These are phyloP conservation scores for Yamadazyma sp. DNA, from an alignment of 805 yeast species.

Conservation along the genomic window DNA sequence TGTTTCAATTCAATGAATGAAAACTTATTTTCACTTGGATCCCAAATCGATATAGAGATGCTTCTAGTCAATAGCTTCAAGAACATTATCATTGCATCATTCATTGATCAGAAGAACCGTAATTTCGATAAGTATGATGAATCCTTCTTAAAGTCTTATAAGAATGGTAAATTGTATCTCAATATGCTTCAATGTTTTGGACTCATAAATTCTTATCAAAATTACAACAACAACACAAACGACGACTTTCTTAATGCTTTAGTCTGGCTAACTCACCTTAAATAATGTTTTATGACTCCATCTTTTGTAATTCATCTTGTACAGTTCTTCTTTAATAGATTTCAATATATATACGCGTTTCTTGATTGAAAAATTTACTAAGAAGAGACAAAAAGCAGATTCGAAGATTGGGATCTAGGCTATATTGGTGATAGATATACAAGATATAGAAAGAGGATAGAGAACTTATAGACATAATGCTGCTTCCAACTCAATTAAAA, in stretches of 20 bases:
- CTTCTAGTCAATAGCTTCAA: slow-evolving; percentile 25
- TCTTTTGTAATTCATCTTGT: no score
- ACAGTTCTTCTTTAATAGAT: no score
- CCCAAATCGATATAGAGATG: slow-evolving; percentile 24
- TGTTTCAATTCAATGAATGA: slow-evolving; percentile 26
- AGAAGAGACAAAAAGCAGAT: no score
- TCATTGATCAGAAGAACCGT: slow-evolving; percentile 11
- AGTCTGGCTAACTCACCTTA: slow-evolving; percentile 23
- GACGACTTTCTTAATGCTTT: slow-evolving; percentile 18
- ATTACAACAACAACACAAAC: slow-evolving; percentile 3
- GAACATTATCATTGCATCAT: slow-evolving; percentile 25
- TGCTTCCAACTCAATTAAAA: slow-evolving; percentile 55
- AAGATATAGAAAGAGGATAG: background rate
- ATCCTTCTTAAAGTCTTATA: slow-evolving; percentile 7
- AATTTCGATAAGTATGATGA: slow-evolving; percentile 4
- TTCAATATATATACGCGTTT: no score
- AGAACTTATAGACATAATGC: slow-evolving; percentile 40
- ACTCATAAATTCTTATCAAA: slow-evolving; percentile 9
- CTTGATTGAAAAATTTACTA: no score
- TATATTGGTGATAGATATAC: no score
- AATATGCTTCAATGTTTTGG: slow-evolving; percentile 15
- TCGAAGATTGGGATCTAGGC: no score
- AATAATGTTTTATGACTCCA: no score
- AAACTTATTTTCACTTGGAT: slow-evolving; percentile 5
- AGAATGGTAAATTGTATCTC: slow-evolving; percentile 10